Evolutionary conservation across 352 stramenopile genomes (phyloP), one percentile per base, ranked within the genome.

Genomic region (Peronospora destructor): DNA sequence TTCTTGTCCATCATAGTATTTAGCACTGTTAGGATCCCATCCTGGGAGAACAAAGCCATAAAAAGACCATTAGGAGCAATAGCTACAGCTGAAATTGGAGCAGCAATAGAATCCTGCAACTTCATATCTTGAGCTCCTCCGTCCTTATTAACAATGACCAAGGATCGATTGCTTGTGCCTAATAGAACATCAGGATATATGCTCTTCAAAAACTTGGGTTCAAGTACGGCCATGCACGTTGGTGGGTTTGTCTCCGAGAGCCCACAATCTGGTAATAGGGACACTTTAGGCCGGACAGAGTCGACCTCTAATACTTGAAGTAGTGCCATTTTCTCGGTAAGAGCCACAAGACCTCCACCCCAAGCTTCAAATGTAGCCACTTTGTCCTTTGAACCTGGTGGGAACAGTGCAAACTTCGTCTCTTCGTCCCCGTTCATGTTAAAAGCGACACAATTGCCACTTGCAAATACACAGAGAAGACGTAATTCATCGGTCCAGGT

Each of bases 1-100:
- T 90, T 98, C 51, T 96, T 97, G 73, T 97, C 89, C 61, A 98
- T 96, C 49, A 86, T 94, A n/a, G 92, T 97, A 28, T 93, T 97
- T 41, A 98, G 81, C 14, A 98, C 94, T 3, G 91, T 97, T 19
- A 98, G 68, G 44, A 96, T 87, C 6, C 89, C 91, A 43, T 95
- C 82, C 49, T 95, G 85, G 6, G 90, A 94, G 57, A 97, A 98
- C 42, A 95, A 87, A n/a, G 94, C 92, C 71, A 98, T 85, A 56
- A 98, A 98, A 44, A 94, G 76, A 30, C 93, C 93, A 62, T 97
- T 97, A 2, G 92, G 92, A 14, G 91, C 92, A 61, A 98, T 93
- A 0, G 83, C 76, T 55, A 98, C 95, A 29, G 80, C 79, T 12
- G 93, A 91, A 62, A 98, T 96, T 13, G 91, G 88, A 35, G 92